Conservation (phyloP, 1,284 basidiomycete species). For the Taiwanofungus camphoratus region DNA sequence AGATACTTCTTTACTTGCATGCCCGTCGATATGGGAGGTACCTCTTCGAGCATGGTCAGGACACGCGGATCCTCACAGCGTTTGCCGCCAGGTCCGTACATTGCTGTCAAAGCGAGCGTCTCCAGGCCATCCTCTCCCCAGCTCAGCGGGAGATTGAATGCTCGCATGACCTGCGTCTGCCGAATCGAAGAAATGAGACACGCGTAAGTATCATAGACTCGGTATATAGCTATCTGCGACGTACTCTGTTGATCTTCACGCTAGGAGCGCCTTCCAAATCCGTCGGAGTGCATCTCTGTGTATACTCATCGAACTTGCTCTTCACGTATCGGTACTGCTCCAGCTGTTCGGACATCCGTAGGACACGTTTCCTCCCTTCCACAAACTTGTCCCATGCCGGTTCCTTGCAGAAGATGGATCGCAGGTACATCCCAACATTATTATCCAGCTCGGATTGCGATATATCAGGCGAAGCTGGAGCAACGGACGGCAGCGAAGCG, state of each 20-base stretch:
- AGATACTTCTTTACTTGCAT: slow-evolving; percentile 47
- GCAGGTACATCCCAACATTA: slow-evolving; percentile 20
- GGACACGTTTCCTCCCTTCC: slow-evolving; percentile 12
- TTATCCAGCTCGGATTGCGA: slow-evolving; percentile 15
- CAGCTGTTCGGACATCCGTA: slow-evolving; percentile 23
- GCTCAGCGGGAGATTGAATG: slow-evolving; percentile 39
- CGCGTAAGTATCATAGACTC: background rate
- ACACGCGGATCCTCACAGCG: slow-evolving; percentile 45
- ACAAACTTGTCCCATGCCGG: slow-evolving; percentile 23
- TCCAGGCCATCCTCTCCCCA: slow-evolving; percentile 47
- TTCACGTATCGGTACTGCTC: slow-evolving; percentile 27
- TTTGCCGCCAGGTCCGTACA: slow-evolving; percentile 53
- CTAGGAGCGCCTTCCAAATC: slow-evolving; percentile 18
- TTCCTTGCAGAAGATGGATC: slow-evolving; percentile 17
- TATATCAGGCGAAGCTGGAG: background rate
- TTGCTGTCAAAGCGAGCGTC: slow-evolving; percentile 40
- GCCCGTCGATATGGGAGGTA: slow-evolving; percentile 27
- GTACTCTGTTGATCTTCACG: slow-evolving; percentile 22
- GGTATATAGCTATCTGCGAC: slow-evolving; percentile 4
- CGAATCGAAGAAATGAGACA: slow-evolving; percentile 3
- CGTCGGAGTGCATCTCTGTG: slow-evolving; percentile 16
- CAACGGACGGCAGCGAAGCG: background rate
- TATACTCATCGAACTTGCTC: slow-evolving; percentile 22
- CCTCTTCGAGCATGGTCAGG: slow-evolving; percentile 43
- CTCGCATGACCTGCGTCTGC: slow-evolving; percentile 51